Evolutionary conservation across 73 alveolate genomes (phyloP), one percentile per base, ranked within the genome.

Genomic region (Paramecium caudatum): DNA sequence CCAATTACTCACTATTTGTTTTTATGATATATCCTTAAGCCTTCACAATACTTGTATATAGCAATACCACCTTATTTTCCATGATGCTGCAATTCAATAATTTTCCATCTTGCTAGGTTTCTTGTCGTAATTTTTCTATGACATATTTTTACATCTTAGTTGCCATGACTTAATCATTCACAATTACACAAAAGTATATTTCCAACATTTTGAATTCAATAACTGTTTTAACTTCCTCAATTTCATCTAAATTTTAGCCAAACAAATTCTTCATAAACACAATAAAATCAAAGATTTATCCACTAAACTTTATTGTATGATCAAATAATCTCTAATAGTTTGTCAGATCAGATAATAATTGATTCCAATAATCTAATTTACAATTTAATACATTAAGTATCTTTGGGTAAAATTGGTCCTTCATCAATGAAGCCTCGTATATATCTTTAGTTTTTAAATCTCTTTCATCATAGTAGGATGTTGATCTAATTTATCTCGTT

Each of bases 401-500:
- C n/a, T 55, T 55, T 3, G 80, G 80, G n/a, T 55, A 55, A 55
- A 55, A 55, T 55, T 55, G 30, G 30, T 55, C 80, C 46, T 21
- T 55, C 80, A 55, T 55, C 8, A 55, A 55, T 27, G 27, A 55
- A 12, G 80, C 80, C 9, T 27, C 80, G 30, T 55, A 55, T 27
- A 55, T 55, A 55, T 55, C 80, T 55, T 55, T 55, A 4, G 80
- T 55, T 21, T 55, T 55, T 2, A 55, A 3, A 19, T 55, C 80
- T 10, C 16, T 55, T 27, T 55, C 80, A 55, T 55, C 80, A 55
- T 55, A 55, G 30, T 55, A 55, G 10, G 13, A 21, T 0, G 80
- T 55, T 55, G 80, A 55, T 55, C 80, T 55, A 3, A 55, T 55
- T 25, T 55, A 21, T 17, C 30, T 55, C 12, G 80, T 55, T 27